A percentile compares a stretch with the other conserved stretches of the same genome.
These are phyloP conservation scores for Penicillium verhagenii DNA, from an alignment of 495 filamentous ascomycete species.

Conservation along the genomic window DNA sequence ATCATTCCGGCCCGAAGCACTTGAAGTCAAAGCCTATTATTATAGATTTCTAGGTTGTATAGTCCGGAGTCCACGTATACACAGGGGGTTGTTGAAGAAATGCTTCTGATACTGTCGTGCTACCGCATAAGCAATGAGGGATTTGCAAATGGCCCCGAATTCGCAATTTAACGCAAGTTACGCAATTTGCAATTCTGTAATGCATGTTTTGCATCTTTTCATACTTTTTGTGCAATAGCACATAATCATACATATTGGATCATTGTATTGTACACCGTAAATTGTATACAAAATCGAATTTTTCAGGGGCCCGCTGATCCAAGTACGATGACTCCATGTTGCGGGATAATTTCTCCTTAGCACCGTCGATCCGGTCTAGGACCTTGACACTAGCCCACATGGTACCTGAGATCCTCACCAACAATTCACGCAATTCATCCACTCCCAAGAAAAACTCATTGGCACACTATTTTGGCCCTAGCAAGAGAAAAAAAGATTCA, in stretches of 20 bases:
- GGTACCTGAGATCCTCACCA: constrained; percentile 25
- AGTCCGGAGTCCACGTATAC: not conserved
- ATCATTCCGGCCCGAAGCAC: constrained; percentile 13
- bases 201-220: not conserved
- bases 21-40: too few species aligned
- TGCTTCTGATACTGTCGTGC: constrained; percentile 5
- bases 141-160: constrained; percentile 1
- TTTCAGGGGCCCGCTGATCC: constrained; percentile 12
- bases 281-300: not conserved
- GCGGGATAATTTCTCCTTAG: constrained; percentile 24
- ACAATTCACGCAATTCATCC: constrained; percentile 19
- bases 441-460: not conserved
- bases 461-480: not conserved
- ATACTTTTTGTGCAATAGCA: not conserved
- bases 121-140: constrained; percentile 6
- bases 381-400: constrained; percentile 2
- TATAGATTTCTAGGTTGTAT: too few species aligned
- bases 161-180: not conserved
- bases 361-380: constrained; percentile 22
- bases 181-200: too few species aligned
- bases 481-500: constrained; percentile 2
- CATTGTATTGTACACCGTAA: not conserved
- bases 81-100: not conserved
- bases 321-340: constrained; percentile 26
- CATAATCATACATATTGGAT: too few species aligned